Evolutionary conservation across 73 alveolate species (phyloP).

Genomic region (Diophrys appendiculata): DNA sequence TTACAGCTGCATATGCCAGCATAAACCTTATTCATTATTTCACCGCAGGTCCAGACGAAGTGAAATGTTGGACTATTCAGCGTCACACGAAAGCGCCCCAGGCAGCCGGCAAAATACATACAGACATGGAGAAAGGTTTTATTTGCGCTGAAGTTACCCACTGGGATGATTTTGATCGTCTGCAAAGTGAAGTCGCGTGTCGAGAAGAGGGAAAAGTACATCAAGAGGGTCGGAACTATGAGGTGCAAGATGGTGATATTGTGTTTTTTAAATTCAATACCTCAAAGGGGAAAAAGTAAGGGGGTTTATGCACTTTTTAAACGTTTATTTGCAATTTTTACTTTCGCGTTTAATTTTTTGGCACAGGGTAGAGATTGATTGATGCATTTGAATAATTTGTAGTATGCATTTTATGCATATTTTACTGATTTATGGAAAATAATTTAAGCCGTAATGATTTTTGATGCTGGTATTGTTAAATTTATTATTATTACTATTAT

Average conservation of each 20-base stretch:
- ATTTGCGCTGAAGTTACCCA: constrained; percentile 98
- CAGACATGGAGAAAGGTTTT: constrained; percentile 99
- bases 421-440: no score
- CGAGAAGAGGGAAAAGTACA: constrained; percentile 92
- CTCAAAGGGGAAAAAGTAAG: constrained; percentile 73
- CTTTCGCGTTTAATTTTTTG: no score
- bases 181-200: constrained; percentile 87
- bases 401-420: no score
- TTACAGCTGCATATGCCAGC: constrained; percentile 93
- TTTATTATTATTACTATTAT: no score
- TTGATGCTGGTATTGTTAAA: no score
- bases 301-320: no score
- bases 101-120: constrained; percentile 99
- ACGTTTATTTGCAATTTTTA: no score
- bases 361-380: no score
- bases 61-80: constrained; percentile 98
- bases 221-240: constrained; percentile 92
- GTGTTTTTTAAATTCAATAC: constrained; percentile 92
- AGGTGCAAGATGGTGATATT: constrained; percentile 96
- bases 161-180: constrained; percentile 86
- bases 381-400: no score
- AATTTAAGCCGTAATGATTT: no score
- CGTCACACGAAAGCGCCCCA: constrained; percentile 96
- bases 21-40: constrained; percentile 95
- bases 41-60: constrained; percentile 99